phyloP scores from a whole-genome alignment of 2,329 filamentous ascomycete species.

The Paecilomyces dactylethromorphus region DNA sequence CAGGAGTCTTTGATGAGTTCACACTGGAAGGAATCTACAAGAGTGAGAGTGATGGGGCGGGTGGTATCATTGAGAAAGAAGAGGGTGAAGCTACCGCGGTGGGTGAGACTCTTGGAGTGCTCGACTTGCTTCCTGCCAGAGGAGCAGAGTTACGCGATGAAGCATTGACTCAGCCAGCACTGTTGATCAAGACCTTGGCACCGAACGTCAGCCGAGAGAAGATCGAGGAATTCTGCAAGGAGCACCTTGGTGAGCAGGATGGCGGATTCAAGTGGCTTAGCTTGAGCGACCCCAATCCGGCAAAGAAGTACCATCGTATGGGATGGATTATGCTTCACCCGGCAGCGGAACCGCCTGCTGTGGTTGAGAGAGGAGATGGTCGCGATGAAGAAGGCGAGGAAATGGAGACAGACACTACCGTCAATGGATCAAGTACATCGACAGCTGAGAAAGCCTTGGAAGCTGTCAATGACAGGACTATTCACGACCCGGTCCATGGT shows the following conservation, averaged over 20 bases:
- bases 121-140: constrained; percentile 76
- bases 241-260: constrained; percentile 83
- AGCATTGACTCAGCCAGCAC: constrained; percentile 77
- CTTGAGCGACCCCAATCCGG: constrained; percentile 90
- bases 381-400: constrained; percentile 61
- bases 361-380: constrained; percentile 65
- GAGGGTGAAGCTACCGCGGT: constrained; percentile 88
- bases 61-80: constrained; percentile 84
- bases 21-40: constrained; percentile 91
- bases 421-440: constrained; percentile 26
- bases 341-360: constrained; percentile 58
- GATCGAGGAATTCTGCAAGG: constrained; percentile 88
- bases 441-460: constrained; percentile 83
- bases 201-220: constrained; percentile 92
- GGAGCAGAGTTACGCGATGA: constrained; percentile 87
- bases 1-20: constrained; percentile 86
- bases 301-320: constrained; percentile 94
- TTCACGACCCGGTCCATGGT: constrained; percentile 85
- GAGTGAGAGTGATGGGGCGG: constrained; percentile 79
- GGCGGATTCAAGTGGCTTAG: constrained; percentile 95
- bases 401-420: constrained; percentile 30
- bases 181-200: constrained; percentile 96
- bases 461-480: constrained; percentile 95
- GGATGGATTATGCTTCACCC: constrained; percentile 97
- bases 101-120: constrained; percentile 86